A percentile compares a stretch with the other conserved stretches of the same genome.
Evolutionary conservation across 306 rosid genomes (phyloP).

Genomic region (Gastrolobium villosum): DNA sequence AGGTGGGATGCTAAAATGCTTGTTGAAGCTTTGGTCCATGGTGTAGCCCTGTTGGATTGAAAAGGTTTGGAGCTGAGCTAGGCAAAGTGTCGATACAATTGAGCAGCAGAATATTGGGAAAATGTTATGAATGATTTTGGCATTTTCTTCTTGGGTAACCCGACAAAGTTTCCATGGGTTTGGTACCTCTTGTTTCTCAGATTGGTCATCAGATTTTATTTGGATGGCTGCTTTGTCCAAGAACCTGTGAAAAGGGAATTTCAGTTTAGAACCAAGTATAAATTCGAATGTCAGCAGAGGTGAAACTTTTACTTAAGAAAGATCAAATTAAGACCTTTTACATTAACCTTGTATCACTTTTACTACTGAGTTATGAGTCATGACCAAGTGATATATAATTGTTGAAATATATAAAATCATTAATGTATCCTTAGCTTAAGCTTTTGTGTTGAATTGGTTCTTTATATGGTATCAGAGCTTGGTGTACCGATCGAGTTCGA

Average conservation of each 20-base stretch:
- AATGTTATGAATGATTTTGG: conserved; percentile 77
- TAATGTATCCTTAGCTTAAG: no score
- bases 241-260: conserved; percentile 59
- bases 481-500: no score
- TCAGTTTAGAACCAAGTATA: conserved; percentile 21
- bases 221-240: conserved; percentile 92
- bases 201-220: conserved; percentile 36
- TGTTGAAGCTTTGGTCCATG: conserved; percentile 77
- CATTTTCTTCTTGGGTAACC: conserved; percentile 96
- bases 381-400: conserved; percentile 5
- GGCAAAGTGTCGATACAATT: conserved; percentile 91
- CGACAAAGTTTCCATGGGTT: conserved; percentile 88
- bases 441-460: no score
- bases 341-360: neutral
- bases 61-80: conserved; percentile 96
- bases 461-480: no score
- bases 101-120: conserved; percentile 88
- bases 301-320: neutral
- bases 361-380: neutral
- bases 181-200: conserved; percentile 45
- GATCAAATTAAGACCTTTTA: neutral
- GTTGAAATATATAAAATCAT: no score
- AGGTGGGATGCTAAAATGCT: conserved; percentile 78
- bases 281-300: no score
- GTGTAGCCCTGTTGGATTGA: conserved; percentile 83